Evolutionary conservation across 2,329 filamentous ascomycete species (phyloP), one percentile per base, ranked within the genome.

Genomic region (Hysterium pulicare): DNA sequence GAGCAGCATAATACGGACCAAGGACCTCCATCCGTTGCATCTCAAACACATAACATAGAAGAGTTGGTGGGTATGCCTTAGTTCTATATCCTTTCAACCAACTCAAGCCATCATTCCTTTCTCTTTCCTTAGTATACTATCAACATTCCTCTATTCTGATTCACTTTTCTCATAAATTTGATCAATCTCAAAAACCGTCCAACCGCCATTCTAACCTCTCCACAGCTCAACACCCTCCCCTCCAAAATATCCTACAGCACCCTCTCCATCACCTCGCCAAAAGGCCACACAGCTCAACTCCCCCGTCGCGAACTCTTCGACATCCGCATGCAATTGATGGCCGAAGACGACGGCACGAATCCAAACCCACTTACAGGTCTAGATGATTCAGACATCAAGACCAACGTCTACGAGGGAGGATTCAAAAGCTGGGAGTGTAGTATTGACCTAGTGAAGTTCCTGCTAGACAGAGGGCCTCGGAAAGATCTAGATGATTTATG

Each of bases 351-450:
- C 36, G 60, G 62, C 28, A 58, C 62, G 1, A 65, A 66, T 11
- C 6, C 16, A 17, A 15, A 11, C 5, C 37, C 37, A 32, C 46
- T 57, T 45, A 58, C 66, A 9, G 70, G 53, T 22, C 68, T 88
- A 26, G 83, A 81, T 30, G 75, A 77, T 48, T 82, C 86, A 49
- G 87, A 93, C 65, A 83, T 93, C 50, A 85, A 82, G 64, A 86
- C 86, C 42, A 87, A 87, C 39, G 79, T 91, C 46, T 93, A 93
- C 67, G 87, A 93, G 68, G 87, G 87, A 43, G 87, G 87, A 19
- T 90, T 91, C 71, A 93, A 93, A 71, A 90, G 85, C 57, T 93
- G 87, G 87, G 87, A 93, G 70, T 90, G 87, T 68, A 88, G 84
- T 46, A 74, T 90, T 40, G 87, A 93, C 61, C 73, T 93, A 15